These are phyloP conservation scores for Aspergillus sclerotialis DNA, from an alignment of 2,329 filamentous ascomycete genomes.

Conservation along the genomic window DNA sequence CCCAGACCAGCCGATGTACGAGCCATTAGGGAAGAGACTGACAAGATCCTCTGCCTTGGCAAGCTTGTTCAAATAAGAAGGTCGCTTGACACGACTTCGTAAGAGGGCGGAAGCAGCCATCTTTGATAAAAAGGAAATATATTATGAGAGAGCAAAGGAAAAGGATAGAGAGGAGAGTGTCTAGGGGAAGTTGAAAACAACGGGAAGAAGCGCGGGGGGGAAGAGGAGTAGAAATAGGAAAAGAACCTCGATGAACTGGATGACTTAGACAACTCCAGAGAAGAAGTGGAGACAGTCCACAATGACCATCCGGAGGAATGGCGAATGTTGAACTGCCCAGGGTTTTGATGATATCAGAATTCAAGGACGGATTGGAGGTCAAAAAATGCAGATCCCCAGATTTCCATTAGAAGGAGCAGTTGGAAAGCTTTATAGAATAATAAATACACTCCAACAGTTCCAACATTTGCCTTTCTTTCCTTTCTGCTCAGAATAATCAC, in stretches of 20 bases:
- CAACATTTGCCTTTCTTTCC: no score
- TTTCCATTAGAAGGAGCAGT: no score
- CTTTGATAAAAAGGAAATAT: constrained; percentile 7
- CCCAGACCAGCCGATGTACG: constrained; percentile 87
- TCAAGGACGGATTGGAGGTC: no score
- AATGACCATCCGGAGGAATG: constrained; percentile 5
- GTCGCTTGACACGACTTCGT: constrained; percentile 66
- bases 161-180: constrained; percentile 10
- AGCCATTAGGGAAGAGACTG: constrained; percentile 70
- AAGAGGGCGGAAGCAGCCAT: constrained; percentile 64
- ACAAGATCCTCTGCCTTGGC: constrained; percentile 72
- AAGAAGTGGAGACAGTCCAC: constrained; percentile 6
- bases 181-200: constrained; percentile 3
- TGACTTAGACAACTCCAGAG: no score
- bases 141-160: not conserved
- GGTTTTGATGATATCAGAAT: no score
- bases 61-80: constrained; percentile 73
- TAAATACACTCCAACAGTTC: no score
- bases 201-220: constrained; percentile 5
- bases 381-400: no score
- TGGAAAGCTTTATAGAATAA: no score
- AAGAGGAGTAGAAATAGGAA: constrained; percentile 8
- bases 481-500: no score
- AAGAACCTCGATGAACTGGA: no score
- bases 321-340: no score